Percentiles rank a stretch among this genome's conserved stretches.
Evolutionary conservation across 192 early-diverging fungal genomes (phyloP).

Genomic region (Podila epigama): DNA sequence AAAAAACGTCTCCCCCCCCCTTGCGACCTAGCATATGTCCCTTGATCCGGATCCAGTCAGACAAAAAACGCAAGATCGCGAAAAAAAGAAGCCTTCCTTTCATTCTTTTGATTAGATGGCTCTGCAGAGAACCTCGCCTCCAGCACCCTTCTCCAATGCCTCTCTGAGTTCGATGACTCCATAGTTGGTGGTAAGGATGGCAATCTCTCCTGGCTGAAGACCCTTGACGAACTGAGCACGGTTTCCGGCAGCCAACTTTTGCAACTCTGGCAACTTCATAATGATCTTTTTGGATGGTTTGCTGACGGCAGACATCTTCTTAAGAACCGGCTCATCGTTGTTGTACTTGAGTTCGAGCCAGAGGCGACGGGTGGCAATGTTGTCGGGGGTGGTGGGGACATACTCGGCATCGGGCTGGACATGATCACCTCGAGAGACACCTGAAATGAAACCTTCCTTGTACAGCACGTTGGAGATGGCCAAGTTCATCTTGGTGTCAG

Average conservation of each 20-base stretch:
- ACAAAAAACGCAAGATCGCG: too few relatives aligned
- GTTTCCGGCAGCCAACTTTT: slow-evolving; percentile 75
- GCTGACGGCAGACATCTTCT: slow-evolving; percentile 79
- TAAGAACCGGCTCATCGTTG: slow-evolving; percentile 81
- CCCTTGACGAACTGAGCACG: slow-evolving; percentile 82
- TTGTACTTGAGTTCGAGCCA: slow-evolving; percentile 97
- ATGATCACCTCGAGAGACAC: slow-evolving; percentile 81
- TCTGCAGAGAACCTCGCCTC: slow-evolving; percentile 88
- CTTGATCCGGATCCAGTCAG: too few relatives aligned
- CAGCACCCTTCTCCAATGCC: slow-evolving; percentile 82
- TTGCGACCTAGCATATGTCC: too few relatives aligned
- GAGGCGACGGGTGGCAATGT: slow-evolving; percentile 82
- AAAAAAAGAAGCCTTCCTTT: not conserved
- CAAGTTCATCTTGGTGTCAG: slow-evolving; percentile 87
- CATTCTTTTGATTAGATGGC: slow-evolving; percentile 37
- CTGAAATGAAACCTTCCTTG: slow-evolving; percentile 88
- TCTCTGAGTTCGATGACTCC: slow-evolving; percentile 93
- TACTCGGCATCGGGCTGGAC: slow-evolving; percentile 74
- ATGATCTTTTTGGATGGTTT: slow-evolving; percentile 85
- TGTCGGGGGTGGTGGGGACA: slow-evolving; percentile 81
- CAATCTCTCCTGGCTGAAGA: slow-evolving; percentile 88
- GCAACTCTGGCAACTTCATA: slow-evolving; percentile 83
- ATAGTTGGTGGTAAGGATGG: slow-evolving; percentile 84
- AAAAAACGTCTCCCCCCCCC: too few relatives aligned
- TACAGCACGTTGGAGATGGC: slow-evolving; percentile 88